Percentiles rank a stretch among this genome's conserved stretches.
Conservation (phyloP, 83 land plant species). For the Diphasiastrum complanatum region DNA sequence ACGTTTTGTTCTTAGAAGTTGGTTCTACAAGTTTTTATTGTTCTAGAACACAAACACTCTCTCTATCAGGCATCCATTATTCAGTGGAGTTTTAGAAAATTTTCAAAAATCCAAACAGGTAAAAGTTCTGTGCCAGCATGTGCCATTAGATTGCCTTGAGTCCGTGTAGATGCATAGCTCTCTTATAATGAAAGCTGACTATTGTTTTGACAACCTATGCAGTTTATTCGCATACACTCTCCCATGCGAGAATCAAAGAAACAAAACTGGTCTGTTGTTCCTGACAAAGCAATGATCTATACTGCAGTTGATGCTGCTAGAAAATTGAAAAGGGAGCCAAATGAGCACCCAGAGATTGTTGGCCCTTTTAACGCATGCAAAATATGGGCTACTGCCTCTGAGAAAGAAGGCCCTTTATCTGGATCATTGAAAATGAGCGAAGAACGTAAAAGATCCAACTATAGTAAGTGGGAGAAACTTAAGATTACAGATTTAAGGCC, state of each 20-base stretch:
- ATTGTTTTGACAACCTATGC: constrained; percentile 1
- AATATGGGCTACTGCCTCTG: constrained; percentile 56
- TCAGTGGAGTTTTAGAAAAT: too few species aligned
- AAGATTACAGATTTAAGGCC: constrained; percentile 43
- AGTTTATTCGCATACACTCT: constrained; percentile 81
- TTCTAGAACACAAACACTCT: too few species aligned
- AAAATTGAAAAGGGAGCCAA: constrained; percentile 39
- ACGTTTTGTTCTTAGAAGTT: neutral
- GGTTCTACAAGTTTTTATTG: neutral
- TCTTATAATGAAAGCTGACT: too few species aligned
- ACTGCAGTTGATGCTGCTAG: constrained; percentile 60
- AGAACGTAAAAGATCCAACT: constrained; percentile 54
- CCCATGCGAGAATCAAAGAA: constrained; percentile 69
- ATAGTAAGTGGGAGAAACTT: constrained; percentile 73
- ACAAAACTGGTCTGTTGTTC: constrained; percentile 80
- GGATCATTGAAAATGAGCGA: constrained; percentile 76
- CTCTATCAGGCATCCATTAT: too few species aligned
- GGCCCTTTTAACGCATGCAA: constrained; percentile 72
- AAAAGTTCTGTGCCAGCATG: too few species aligned
- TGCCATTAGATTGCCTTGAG: too few species aligned
- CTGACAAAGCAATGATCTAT: constrained; percentile 47
- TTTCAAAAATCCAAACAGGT: too few species aligned
- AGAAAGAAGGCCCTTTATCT: constrained; percentile 48
- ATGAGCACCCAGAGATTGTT: constrained; percentile 33
- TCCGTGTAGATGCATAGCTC: too few species aligned